phyloP scores from a whole-genome alignment of 2,329 filamentous ascomycete genomes.

The Penicillium verrucosum region DNA sequence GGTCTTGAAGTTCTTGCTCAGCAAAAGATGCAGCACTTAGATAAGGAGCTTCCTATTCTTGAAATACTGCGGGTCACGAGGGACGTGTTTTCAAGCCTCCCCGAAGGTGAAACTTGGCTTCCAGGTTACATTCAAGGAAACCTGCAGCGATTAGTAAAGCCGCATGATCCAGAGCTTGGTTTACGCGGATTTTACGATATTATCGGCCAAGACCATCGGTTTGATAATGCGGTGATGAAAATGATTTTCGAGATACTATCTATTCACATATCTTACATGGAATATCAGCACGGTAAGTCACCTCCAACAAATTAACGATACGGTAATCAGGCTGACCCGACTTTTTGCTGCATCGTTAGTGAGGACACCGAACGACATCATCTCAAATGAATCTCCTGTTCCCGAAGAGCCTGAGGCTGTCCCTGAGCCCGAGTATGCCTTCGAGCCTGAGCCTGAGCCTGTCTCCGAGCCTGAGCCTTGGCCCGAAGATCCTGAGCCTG shows the following conservation, averaged over 20 bases:
- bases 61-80: neutral
- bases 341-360: neutral
- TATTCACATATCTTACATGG: constrained; percentile 8
- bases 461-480: too few species aligned
- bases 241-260: constrained; percentile 11
- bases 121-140: constrained; percentile 10
- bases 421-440: too few species aligned
- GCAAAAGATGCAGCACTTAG: constrained; percentile 8
- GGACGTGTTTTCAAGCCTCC: constrained; percentile 9
- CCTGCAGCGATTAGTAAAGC: constrained; percentile 1
- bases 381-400: neutral
- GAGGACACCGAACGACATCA: neutral
- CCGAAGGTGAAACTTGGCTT: constrained; percentile 9
- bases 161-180: neutral
- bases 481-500: too few species aligned
- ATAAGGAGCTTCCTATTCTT: neutral
- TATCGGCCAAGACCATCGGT: constrained; percentile 2
- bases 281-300: neutral
- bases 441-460: too few species aligned
- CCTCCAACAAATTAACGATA: neutral
- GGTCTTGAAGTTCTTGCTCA: constrained; percentile 7
- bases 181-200: constrained; percentile 5
- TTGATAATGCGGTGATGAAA: constrained; percentile 15
- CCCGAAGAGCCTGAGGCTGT: too few species aligned
- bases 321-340: neutral